phyloP scores from a whole-genome alignment of 441 rosid genomes.

The Mallotus japonicus region DNA sequence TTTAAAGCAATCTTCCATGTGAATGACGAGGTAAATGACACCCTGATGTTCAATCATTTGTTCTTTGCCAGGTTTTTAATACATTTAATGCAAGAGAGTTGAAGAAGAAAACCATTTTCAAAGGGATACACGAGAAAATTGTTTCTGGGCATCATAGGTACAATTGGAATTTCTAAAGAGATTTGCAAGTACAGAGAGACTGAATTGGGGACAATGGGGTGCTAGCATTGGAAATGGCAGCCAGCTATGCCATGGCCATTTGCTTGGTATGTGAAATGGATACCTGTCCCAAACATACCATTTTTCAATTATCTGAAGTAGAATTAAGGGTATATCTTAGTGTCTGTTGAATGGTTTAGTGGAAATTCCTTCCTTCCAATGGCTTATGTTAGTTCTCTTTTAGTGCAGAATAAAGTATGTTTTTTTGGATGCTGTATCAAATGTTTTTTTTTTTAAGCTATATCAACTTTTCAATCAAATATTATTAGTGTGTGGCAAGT shows the following conservation, averaged over 20 bases:
- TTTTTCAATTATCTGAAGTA: conserved; percentile 47
- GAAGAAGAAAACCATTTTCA: conserved; percentile 48
- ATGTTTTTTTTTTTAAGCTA: too few relatives aligned
- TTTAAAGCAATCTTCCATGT: conserved; percentile 40
- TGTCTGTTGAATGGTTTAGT: background rate
- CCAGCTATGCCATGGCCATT: conserved; percentile 40
- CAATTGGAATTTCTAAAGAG: conserved; percentile 42
- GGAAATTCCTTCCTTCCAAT: background rate
- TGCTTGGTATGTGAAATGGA: conserved; percentile 26
- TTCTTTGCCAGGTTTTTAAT: conserved; percentile 51
- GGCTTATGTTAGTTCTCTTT: too few relatives aligned
- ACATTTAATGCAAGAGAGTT: conserved; percentile 50
- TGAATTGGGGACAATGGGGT: conserved; percentile 48
- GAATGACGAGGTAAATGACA: conserved; percentile 28
- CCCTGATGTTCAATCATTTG: conserved; percentile 51
- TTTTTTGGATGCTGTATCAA: too few relatives aligned
- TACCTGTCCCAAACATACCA: conserved; percentile 32
- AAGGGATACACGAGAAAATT: conserved; percentile 39
- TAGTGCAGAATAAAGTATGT: too few relatives aligned
- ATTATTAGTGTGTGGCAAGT: too few relatives aligned
- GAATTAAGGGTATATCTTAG: background rate
- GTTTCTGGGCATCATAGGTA: conserved; percentile 34
- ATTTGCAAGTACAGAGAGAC: conserved; percentile 44
- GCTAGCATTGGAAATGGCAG: conserved; percentile 35
- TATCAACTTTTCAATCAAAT: too few relatives aligned